Percentiles rank a stretch among this genome's conserved stretches.
Conservation (phyloP, 2,329 filamentous ascomycete species). For the Graphilbum fragrans region DNA sequence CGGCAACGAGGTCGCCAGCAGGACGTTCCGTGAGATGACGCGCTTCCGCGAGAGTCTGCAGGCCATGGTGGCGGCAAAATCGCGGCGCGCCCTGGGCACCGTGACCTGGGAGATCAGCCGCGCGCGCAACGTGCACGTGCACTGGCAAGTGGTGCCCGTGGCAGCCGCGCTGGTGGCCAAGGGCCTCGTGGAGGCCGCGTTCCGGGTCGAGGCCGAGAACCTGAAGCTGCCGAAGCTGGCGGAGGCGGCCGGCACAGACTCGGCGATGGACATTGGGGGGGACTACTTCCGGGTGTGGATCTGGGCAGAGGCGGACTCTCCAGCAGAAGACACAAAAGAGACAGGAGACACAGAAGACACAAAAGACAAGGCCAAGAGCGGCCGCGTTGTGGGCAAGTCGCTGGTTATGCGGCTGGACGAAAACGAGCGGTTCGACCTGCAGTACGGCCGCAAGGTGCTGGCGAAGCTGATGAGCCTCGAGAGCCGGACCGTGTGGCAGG, state of each 20-base stretch:
- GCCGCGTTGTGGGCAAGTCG: slow-evolving; percentile 48
- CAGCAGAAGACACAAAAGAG: no score
- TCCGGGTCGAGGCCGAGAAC: slow-evolving; percentile 81
- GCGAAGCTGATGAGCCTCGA: slow-evolving; percentile 79
- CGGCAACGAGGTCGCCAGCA: slow-evolving; percentile 48
- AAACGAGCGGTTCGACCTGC: slow-evolving; percentile 71
- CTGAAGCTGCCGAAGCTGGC: slow-evolving; percentile 39
- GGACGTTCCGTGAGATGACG: slow-evolving; percentile 69
- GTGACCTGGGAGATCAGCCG: slow-evolving; percentile 92
- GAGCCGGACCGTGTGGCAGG: slow-evolving; percentile 65
- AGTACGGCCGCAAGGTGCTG: slow-evolving; percentile 79
- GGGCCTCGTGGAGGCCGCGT: slow-evolving; percentile 75
- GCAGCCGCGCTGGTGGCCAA: slow-evolving; percentile 53
- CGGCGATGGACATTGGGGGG: slow-evolving; percentile 35
- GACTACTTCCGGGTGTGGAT: slow-evolving; percentile 80
- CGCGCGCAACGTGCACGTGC: slow-evolving; percentile 67
- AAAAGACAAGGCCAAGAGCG: slow-evolving; percentile 6
- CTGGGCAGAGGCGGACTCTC: slow-evolving; percentile 51
- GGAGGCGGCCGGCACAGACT: slow-evolving; percentile 14
- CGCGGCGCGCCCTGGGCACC: slow-evolving; percentile 54
- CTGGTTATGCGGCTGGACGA: slow-evolving; percentile 63
- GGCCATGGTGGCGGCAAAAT: slow-evolving; percentile 54
- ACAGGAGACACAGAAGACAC: no score
- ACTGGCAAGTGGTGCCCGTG: slow-evolving; percentile 88
- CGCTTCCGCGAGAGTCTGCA: slow-evolving; percentile 69